Percentiles rank a stretch among this genome's conserved stretches.
Evolutionary conservation across 805 yeast species (phyloP).

Genomic region (Sugiyamaella smithiae): DNA sequence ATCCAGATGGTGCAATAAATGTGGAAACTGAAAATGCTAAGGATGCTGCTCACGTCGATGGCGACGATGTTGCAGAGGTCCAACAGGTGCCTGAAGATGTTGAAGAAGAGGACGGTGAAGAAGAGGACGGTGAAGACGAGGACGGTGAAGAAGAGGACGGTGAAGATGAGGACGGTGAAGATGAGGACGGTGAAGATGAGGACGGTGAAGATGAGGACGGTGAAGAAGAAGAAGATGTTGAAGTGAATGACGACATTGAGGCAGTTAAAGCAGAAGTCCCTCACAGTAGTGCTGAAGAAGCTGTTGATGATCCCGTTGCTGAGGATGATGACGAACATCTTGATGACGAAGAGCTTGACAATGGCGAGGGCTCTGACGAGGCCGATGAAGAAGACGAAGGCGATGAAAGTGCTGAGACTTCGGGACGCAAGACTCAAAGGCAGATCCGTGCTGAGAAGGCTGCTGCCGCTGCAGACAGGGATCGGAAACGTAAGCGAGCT

Average conservation of each 20-base stretch:
- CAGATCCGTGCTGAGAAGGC: background rate
- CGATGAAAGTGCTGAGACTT: background rate
- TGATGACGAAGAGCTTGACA: conserved; percentile 9
- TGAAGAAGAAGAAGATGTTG: conserved; percentile 9
- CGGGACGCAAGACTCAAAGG: conserved; percentile 3
- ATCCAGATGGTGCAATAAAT: too few relatives aligned
- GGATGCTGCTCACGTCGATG: background rate
- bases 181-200: background rate
- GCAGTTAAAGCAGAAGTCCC: conserved; percentile 10
- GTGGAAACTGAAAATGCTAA: conserved; percentile 12
- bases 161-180: conserved; percentile 4
- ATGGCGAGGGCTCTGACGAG: background rate
- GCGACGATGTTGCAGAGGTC: conserved; percentile 10
- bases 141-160: conserved; percentile 7
- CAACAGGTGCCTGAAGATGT: conserved; percentile 12
- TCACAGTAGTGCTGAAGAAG: conserved; percentile 10
- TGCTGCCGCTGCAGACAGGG: conserved; percentile 3
- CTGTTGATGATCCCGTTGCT: conserved; percentile 7
- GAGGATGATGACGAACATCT: conserved; percentile 13
- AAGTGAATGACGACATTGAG: conserved; percentile 6
- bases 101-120: conserved; percentile 12
- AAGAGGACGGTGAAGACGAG: conserved; percentile 7
- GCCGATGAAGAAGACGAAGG: conserved; percentile 10
- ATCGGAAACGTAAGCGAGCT: conserved; percentile 19
- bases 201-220: conserved; percentile 2